phyloP scores from a whole-genome alignment of 2,329 filamentous ascomycete genomes.

The Zopfia rhizophila region DNA sequence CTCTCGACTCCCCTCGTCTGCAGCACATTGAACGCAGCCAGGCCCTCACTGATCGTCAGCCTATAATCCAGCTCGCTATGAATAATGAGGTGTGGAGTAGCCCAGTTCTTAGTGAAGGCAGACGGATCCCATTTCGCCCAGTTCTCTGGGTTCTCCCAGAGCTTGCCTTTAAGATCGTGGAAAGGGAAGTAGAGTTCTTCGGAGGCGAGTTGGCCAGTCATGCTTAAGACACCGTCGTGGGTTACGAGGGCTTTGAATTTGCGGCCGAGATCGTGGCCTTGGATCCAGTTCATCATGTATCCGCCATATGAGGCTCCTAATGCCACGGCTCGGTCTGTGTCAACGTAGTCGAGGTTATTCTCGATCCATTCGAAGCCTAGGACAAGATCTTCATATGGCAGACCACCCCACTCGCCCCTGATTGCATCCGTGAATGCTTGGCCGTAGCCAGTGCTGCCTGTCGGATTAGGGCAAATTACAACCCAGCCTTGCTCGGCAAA shows the following conservation, averaged over 20 bases:
- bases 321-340: constrained; percentile 75
- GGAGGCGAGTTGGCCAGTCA: constrained; percentile 59
- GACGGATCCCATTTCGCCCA: constrained; percentile 70
- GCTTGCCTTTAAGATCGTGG: constrained; percentile 52
- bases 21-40: constrained; percentile 86
- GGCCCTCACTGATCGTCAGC: constrained; percentile 83
- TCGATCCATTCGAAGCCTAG: constrained; percentile 80
- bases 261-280: constrained; percentile 83
- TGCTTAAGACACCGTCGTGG: constrained; percentile 85
- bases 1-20: constrained; percentile 80
- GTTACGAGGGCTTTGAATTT: constrained; percentile 89
- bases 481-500: constrained; percentile 91
- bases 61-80: constrained; percentile 93
- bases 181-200: constrained; percentile 65
- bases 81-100: constrained; percentile 87
- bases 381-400: constrained; percentile 84
- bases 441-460: constrained; percentile 84
- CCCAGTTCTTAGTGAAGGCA: constrained; percentile 73
- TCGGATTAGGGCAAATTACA: constrained; percentile 83
- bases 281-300: constrained; percentile 79
- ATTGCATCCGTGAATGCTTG: constrained; percentile 82
- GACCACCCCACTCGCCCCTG: constrained; percentile 82
- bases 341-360: constrained; percentile 72
- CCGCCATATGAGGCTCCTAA: constrained; percentile 69
- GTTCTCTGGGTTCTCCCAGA: constrained; percentile 53